Evolutionary conservation across 257 asterid species (phyloP), one percentile per base, ranked within the genome.

Genomic region (Fraxinus pennsylvanica): DNA sequence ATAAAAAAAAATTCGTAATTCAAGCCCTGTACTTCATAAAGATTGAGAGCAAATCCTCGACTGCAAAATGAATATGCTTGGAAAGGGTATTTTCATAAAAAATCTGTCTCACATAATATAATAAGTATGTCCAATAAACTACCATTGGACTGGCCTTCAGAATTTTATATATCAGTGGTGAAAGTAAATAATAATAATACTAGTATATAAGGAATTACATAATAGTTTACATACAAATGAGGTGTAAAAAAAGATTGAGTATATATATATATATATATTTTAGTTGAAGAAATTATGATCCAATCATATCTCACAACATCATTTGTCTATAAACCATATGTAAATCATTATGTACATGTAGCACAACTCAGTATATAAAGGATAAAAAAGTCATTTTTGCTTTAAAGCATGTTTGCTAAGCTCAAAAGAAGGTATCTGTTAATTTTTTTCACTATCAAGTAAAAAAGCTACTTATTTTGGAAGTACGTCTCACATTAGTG

Each of bases 61-160:
- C 72, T 14, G 36, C 32, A 54, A 25, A 43, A 50, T 14, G 19
- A n/a, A 54, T 54, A 32, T 15, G 52, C 68, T 1, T 0, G 25
- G 59, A 74, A 82, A 38, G 69, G 71, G 19, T 66, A 69, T 54
- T 38, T 71, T 75, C 22, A 69, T 41, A 61, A 3, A 41, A 75
- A 41, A 22, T 13, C 33, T 14, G 4, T 66, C 29, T 66, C 76
- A 36, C n/a, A 29, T 52, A 35, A 29, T 76, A 6, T 52, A 21
- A 43, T 15, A 72, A n/a, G 29, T 5, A 30, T 8, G 30, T 8
- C 63, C 36, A 21, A 59, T 43, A 54, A 29, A 68, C 22, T 29
- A 77, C 17, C 57, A n/a, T n/a, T 54, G 25, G 65, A 54, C 21
- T 17, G 65, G n/a, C 65, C 25, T 54, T 54, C 27, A 17, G 59